Base-by-base conservation (phyloP, 2,329 filamentous ascomycete species). In the Akanthomyces muscarius region DNA sequence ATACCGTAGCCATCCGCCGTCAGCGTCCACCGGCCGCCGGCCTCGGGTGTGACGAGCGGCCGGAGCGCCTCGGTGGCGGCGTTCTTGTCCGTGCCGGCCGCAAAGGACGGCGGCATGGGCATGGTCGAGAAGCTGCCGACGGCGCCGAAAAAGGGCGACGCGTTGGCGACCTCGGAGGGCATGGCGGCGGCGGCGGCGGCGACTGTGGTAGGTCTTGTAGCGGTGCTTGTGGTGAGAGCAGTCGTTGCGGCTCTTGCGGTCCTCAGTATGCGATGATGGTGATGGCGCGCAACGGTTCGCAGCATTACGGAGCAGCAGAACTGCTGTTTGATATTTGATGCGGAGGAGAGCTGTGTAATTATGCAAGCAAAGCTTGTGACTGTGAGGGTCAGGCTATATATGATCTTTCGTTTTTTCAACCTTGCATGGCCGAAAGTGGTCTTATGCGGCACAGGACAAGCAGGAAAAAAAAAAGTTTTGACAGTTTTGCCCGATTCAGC, bases 1-100 rank as follows among this genome's bases (percentile, higher is more conserved):
- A 89, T 67, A 0, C 83, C 86, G 61, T 80, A 77, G 11, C 84
- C 84, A 51, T 77, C 75, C 1, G 76, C 70, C 2, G 79, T 75
- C 41, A 89, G 69, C 3, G 72, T 68, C 86, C 86, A 89, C 57
- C 75, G 77, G 61, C 73, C 65, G 63, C 71, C 70, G 72, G 28
- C 47, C 38, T 73, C 62, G 73, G 77, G 63, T 67, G 68, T 70
- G 63, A 84, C 73, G 45, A 84, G 74, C 28, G 75, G 68, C 36
- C 75, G 71, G 41, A 80, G 69, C 21, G 74, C 71, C 18, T 73
- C 62, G 2, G 71, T 68, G 53, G 80, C 67, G 23, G 70, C 69
- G 3, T 72, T 65, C 63, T 75, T 73, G 65, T 85, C 78, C 5
- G 78, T 78, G 63, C 79, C 81, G 33, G 76, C 66, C 3, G 81